Conservation (phyloP, 2,329 filamentous ascomycete genomes). For the Beauveria caledonica region DNA sequence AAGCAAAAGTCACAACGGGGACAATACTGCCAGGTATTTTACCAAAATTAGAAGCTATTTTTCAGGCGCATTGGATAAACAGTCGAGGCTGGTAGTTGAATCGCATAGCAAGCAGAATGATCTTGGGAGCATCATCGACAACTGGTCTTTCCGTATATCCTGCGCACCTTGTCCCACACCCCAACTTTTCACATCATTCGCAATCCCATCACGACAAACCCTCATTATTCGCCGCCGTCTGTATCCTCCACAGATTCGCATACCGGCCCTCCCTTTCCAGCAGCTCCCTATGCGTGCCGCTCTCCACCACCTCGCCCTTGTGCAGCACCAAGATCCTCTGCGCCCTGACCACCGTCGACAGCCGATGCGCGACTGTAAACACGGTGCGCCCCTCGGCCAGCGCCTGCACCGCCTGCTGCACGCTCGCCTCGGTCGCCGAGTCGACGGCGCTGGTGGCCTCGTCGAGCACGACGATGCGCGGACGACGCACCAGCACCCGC, state of each 20-base stretch:
- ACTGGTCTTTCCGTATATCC: too few species aligned
- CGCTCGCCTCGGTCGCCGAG: conserved; percentile 30
- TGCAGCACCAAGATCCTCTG: conserved; percentile 47
- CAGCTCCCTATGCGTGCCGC: conserved; percentile 41
- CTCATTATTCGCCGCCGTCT: conserved; percentile 18
- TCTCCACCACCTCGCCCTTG: conserved; percentile 41
- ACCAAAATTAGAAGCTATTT: too few species aligned
- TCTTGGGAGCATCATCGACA: too few species aligned
- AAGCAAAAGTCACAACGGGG: too few species aligned
- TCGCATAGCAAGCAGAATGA: too few species aligned
- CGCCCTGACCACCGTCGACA: conserved; percentile 34
- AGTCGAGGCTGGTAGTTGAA: too few species aligned
- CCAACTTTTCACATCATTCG: too few species aligned
- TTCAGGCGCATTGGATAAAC: not conserved
- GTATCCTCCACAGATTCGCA: conserved; percentile 42
- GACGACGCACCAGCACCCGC: conserved; percentile 24
- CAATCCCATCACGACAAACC: not conserved
- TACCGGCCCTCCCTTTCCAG: conserved; percentile 41
- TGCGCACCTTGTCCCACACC: too few species aligned
- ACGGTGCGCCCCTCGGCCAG: conserved; percentile 42
- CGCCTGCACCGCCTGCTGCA: conserved; percentile 35
- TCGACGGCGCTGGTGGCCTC: conserved; percentile 43
- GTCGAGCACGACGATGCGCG: conserved; percentile 31
- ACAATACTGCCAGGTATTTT: too few species aligned
- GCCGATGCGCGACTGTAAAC: conserved; percentile 40